Evolutionary conservation across 345 rosid genomes (phyloP), one percentile per base, ranked within the genome.

Genomic region (Populus davidiana): DNA sequence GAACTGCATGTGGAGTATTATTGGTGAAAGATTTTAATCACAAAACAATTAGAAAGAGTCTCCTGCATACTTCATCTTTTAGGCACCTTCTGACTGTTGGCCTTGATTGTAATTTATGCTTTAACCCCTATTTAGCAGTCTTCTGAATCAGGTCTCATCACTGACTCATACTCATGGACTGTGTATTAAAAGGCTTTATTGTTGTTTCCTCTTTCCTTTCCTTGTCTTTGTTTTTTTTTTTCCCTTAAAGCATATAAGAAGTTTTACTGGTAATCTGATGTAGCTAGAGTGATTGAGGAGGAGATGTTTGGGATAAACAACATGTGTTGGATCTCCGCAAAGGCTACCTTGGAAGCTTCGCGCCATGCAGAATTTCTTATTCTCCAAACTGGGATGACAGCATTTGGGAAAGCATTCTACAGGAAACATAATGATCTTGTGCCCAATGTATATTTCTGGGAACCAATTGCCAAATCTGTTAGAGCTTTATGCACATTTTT

Each of bases 311-410:
- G 98, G 77, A 76, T 89, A 38, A 90, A 89, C 77, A 93, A 93
- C 76, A 74, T 95, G 87, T 88, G 93, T 77, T 95, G 99, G 99
- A 91, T 95, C 56, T 91, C 99, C 27, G 88, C 97, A 69, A 91
- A 93, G 85, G 90, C 98, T 77, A 91, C 97, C 35, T 77, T 91
- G 82, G 97, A 95, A 81, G 97, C 99, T 86, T 95, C 98, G 35
- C 88, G 91, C 82, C 89, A 87, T 75, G 92, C 97, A 8, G 98
- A 95, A 70, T 83, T 86, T 85, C 83, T 95, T 84, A 93, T 95
- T 83, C 89, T 95, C 77, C 95, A 88, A 86, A 91, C 99, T 11
- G 99, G 99, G 80, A 95, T 95, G 99, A 91, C 99, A 65, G 94
- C 96, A 44, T 95, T 95, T 71, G 99, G 99, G 71, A 93, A 93